These are phyloP conservation scores for Phenoliferia sp. DNA, from an alignment of 1,284 basidiomycete genomes.

Conservation along the genomic window DNA sequence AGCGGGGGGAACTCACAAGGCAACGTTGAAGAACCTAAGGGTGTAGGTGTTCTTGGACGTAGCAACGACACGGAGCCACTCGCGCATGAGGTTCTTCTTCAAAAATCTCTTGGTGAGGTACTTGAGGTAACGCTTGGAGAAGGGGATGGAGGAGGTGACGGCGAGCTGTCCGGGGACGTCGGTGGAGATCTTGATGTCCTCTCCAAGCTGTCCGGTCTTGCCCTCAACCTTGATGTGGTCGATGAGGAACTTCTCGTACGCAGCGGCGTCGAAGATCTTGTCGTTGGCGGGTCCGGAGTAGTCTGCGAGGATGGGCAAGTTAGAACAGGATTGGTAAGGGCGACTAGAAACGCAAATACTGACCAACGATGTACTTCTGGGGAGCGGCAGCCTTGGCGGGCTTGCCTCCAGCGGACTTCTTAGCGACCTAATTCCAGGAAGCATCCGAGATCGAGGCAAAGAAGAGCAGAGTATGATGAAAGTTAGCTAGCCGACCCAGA, in stretches of 20 bases:
- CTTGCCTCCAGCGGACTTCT: slow-evolving; percentile 8
- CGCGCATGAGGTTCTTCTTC: slow-evolving; percentile 37
- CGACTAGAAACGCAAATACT: not conserved
- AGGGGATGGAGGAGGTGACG: slow-evolving; percentile 44
- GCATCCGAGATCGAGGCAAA: not conserved
- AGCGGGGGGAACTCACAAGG: not conserved
- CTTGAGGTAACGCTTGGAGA: slow-evolving; percentile 48
- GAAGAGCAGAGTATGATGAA: not conserved
- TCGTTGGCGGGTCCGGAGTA: slow-evolving; percentile 48
- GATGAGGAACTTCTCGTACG: slow-evolving; percentile 48
- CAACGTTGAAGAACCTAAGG: slow-evolving; percentile 26
- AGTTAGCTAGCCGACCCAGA: not conserved
- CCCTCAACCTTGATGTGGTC: slow-evolving; percentile 49
- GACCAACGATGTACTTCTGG: slow-evolving; percentile 40
- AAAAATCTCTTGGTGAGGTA: slow-evolving; percentile 46
- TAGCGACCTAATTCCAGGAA: not conserved
- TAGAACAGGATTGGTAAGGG: not conserved
- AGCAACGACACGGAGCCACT: slow-evolving; percentile 42
- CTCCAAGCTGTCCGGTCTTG: slow-evolving; percentile 48
- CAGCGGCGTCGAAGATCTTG: slow-evolving; percentile 46
- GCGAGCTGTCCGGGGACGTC: slow-evolving; percentile 46
- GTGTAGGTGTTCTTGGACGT: slow-evolving; percentile 45
- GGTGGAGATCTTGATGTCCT: slow-evolving; percentile 43
- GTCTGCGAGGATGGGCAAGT: slow-evolving; percentile 31
- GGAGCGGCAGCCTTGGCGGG: slow-evolving; percentile 12